These are phyloP conservation scores for Colletotrichum caudatum DNA, from an alignment of 2,329 filamentous ascomycete genomes.

Conservation along the genomic window DNA sequence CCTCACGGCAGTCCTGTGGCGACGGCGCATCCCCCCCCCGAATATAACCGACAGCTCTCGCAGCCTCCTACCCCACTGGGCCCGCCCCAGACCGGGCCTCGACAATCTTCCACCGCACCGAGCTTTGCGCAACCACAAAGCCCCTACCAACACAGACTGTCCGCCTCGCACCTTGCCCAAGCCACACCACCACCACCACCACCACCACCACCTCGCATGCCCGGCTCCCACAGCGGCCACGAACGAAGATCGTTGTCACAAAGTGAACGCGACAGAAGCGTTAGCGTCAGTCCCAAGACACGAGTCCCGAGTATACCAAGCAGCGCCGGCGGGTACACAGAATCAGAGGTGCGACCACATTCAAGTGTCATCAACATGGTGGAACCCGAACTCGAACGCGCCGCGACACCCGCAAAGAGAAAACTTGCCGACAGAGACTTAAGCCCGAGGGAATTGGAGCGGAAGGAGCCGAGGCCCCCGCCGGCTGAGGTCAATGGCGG, in stretches of 20 bases:
- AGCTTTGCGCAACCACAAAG: constrained; percentile 66
- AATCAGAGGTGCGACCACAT: constrained; percentile 41
- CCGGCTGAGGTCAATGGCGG: constrained; percentile 63
- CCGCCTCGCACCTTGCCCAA: constrained; percentile 47
- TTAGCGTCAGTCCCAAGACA: constrained; percentile 85
- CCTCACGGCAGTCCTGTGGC: constrained; percentile 66
- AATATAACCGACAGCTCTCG: constrained; percentile 62
- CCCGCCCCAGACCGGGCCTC: constrained; percentile 59
- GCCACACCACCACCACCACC: constrained; percentile 48
- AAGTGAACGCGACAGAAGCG: constrained; percentile 75
- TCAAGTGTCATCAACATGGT: constrained; percentile 42
- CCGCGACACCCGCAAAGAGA: constrained; percentile 58
- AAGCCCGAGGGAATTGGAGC: constrained; percentile 64
- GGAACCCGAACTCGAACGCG: constrained; percentile 51
- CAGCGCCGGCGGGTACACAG: constrained; percentile 51
- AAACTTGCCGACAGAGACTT: constrained; percentile 63
- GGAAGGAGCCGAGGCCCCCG: constrained; percentile 60
- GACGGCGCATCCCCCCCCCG: constrained; percentile 57
- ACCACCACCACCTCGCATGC: constrained; percentile 53
- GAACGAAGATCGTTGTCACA: constrained; percentile 66
- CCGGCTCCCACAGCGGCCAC: constrained; percentile 58
- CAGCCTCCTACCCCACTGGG: constrained; percentile 67
- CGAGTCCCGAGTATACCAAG: constrained; percentile 66
- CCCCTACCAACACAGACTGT: constrained; percentile 68
- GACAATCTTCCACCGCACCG: constrained; percentile 56